These are phyloP conservation scores for Kwoniella botswanensis DNA, from an alignment of 768 basidiomycete species.

Conservation along the genomic window DNA sequence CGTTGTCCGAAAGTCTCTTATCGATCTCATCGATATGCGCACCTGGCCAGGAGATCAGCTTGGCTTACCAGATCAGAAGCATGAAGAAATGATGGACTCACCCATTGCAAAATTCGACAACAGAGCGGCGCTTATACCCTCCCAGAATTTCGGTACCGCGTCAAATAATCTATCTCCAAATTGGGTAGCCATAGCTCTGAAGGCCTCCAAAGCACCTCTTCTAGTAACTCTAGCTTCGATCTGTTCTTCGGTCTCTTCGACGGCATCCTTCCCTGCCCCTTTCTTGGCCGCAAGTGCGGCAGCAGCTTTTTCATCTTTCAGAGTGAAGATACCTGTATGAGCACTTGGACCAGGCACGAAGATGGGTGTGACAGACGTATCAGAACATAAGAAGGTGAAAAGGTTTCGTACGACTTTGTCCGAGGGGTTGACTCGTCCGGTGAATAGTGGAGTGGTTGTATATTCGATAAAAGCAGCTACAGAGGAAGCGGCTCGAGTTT, in stretches of 20 bases:
- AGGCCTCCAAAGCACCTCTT: constrained; percentile 82
- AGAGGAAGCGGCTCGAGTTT: constrained; percentile 81
- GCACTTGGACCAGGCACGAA: constrained; percentile 65
- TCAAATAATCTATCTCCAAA: constrained; percentile 77
- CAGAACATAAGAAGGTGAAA: constrained; percentile 94
- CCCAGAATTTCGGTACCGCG: constrained; percentile 92
- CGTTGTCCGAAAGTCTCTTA: constrained; percentile 12
- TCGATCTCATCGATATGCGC: constrained; percentile 14
- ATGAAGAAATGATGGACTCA: background rate
- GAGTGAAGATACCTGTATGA: constrained; percentile 75
- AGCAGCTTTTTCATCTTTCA: constrained; percentile 58
- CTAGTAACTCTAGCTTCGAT: constrained; percentile 73
- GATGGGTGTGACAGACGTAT: constrained; percentile 84
- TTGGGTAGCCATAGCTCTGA: constrained; percentile 73
- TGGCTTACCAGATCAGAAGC: too few species aligned
- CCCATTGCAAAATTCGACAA: constrained; percentile 57
- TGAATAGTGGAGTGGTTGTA: constrained; percentile 67
- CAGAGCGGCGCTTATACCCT: constrained; percentile 81
- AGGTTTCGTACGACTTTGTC: constrained; percentile 98
- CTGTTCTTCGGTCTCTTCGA: constrained; percentile 63
- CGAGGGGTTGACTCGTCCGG: constrained; percentile 76
- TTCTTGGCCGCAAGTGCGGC: constrained; percentile 52
- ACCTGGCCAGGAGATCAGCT: constrained; percentile 1
- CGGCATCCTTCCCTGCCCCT: constrained; percentile 30
- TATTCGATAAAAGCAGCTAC: constrained; percentile 88